Percentiles rank a stretch among this genome's conserved stretches.
phyloP scores from a whole-genome alignment of 192 early-diverging fungal genomes.

The Coemansia erecta region DNA sequence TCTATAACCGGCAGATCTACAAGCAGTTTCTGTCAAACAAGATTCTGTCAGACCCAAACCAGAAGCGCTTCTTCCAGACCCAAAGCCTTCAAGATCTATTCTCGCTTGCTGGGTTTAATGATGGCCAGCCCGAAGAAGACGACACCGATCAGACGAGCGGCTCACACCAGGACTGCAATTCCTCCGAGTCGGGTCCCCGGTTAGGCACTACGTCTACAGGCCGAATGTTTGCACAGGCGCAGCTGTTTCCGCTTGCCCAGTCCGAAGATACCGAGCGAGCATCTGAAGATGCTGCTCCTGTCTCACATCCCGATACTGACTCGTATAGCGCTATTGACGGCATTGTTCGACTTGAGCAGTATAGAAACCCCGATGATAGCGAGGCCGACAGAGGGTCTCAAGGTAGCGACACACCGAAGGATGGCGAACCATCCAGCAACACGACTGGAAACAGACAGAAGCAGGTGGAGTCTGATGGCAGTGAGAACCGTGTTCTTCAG shows the following conservation, averaged over 20 bases:
- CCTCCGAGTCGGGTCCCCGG: background rate
- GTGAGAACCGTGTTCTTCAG: slow-evolving; percentile 70
- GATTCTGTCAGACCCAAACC: slow-evolving; percentile 86
- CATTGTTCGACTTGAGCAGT: slow-evolving; percentile 31
- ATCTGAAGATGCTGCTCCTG: slow-evolving; percentile 7
- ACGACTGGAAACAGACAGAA: no score
- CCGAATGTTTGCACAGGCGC: slow-evolving; percentile 72
- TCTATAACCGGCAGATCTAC: slow-evolving; percentile 96
- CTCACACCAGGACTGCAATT: background rate
- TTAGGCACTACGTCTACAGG: slow-evolving; percentile 73
- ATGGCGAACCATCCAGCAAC: no score
- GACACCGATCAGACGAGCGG: slow-evolving; percentile 11
- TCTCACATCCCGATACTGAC: slow-evolving; percentile 1
- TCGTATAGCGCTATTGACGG: slow-evolving; percentile 25
- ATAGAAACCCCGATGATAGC: slow-evolving; percentile 12
- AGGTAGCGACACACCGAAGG: background rate
- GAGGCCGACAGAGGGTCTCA: background rate
- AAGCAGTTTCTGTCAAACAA: slow-evolving; percentile 98
- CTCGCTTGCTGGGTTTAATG: slow-evolving; percentile 56
- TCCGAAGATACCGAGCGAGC: slow-evolving; percentile 1
- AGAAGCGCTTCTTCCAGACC: slow-evolving; percentile 86
- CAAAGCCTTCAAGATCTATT: slow-evolving; percentile 87
- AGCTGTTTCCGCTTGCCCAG: slow-evolving; percentile 50
- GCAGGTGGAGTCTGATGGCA: slow-evolving; percentile 17
- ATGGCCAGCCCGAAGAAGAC: slow-evolving; percentile 1